Evolutionary conservation across 2,329 filamentous ascomycete species (phyloP).

Genomic region (Nigrospora sphaerica): DNA sequence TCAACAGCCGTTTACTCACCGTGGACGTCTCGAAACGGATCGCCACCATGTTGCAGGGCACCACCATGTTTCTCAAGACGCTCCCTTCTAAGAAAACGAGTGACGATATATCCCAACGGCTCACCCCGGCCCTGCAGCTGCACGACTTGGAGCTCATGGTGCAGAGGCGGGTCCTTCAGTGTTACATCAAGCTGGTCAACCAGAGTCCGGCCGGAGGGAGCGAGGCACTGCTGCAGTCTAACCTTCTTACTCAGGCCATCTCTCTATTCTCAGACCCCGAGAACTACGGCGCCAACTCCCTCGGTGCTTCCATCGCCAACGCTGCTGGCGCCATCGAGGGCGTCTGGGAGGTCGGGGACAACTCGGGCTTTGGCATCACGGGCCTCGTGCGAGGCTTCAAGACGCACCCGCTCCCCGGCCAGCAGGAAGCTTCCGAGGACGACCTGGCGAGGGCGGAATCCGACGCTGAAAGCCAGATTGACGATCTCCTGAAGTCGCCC

Average conservation of each 20-base stretch:
- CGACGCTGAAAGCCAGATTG: slow-evolving; percentile 57
- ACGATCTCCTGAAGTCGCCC: slow-evolving; percentile 57
- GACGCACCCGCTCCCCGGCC: slow-evolving; percentile 62
- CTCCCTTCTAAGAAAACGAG: slow-evolving; percentile 76
- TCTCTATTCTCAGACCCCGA: slow-evolving; percentile 91
- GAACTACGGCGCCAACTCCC: slow-evolving; percentile 73
- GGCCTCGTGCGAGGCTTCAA: slow-evolving; percentile 75
- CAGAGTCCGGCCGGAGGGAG: slow-evolving; percentile 78
- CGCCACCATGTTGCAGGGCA: slow-evolving; percentile 91
- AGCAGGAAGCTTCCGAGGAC: slow-evolving; percentile 40
- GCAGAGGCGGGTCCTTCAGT: slow-evolving; percentile 85
- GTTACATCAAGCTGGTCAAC: slow-evolving; percentile 86
- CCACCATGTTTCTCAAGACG: slow-evolving; percentile 79
- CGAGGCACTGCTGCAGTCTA: slow-evolving; percentile 84
- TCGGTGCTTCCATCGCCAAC: slow-evolving; percentile 87
- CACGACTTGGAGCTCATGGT: slow-evolving; percentile 92
- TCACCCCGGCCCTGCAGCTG: slow-evolving; percentile 80
- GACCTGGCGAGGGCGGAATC: slow-evolving; percentile 6
- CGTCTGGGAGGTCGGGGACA: slow-evolving; percentile 92
- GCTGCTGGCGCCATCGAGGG: slow-evolving; percentile 86
- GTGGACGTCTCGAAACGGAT: slow-evolving; percentile 91
- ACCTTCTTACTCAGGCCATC: slow-evolving; percentile 81
- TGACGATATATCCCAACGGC: slow-evolving; percentile 77
- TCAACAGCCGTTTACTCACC: slow-evolving; percentile 85
- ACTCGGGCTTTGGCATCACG: slow-evolving; percentile 89